A percentile compares a stretch with the other conserved stretches of the same genome.
Evolutionary conservation across 163 green algal genomes (phyloP).

Genomic region (Trebouxia gelatinosa): DNA sequence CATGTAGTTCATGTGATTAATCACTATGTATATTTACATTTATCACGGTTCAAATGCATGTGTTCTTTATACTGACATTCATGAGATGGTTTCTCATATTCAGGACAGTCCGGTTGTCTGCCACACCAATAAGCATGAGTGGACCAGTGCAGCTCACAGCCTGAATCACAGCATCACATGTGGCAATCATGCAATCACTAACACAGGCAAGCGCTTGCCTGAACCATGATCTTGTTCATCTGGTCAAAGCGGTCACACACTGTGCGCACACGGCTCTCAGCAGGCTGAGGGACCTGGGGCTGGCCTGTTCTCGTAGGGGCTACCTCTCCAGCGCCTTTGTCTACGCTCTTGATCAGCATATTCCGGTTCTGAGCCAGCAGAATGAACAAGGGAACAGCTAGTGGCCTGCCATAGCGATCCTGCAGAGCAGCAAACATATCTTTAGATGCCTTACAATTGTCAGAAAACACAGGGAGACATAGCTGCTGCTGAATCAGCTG

Average conservation of each 20-base stretch:
- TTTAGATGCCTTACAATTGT: not conserved
- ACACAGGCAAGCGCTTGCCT: not conserved
- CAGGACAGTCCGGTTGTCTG: not conserved
- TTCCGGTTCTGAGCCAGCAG: not conserved
- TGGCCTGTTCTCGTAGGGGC: too few species aligned
- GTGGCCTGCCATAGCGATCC: not conserved
- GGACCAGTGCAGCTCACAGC: not conserved
- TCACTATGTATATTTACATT: not conserved
- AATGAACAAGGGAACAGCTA: constrained; percentile 11
- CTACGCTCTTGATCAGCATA: not conserved
- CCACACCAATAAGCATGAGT: not conserved
- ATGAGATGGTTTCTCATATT: not conserved
- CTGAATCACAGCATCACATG: too few species aligned
- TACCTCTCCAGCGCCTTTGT: not conserved
- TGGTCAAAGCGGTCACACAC: constrained; percentile 15
- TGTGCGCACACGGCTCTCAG: not conserved
- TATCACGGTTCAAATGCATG: not conserved
- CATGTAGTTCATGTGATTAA: not conserved
- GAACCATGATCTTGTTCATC: not conserved
- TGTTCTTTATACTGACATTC: not conserved
- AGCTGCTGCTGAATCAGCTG: too few species aligned
- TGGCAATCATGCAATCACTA: too few species aligned
- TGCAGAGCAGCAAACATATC: not conserved
- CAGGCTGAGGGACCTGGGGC: too few species aligned
- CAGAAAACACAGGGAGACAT: not conserved